Base-by-base conservation (phyloP, 805 yeast genomes). In the Debaryomyces tyrocola region DNA sequence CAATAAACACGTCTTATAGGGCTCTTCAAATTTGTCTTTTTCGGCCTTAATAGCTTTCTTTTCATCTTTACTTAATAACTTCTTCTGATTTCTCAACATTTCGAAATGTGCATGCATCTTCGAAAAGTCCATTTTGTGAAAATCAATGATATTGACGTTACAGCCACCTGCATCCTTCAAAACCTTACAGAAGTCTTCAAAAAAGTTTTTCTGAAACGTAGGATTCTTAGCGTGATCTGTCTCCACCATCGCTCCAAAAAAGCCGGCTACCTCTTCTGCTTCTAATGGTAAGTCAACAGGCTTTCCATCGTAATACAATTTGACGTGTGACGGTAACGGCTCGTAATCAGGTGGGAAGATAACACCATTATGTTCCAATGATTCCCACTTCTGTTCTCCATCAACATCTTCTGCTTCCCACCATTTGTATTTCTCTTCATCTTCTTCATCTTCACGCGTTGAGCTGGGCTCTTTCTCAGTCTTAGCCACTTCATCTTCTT, bases 191-290 rank as follows among this genome's bases (percentile, higher is more conserved):
- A 91, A 91, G 65, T 92, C 98, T 9, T 74, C 62, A 57, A 92
- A 92, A 70, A 92, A 92, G 64, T 92, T 92, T 59, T 83, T 80
- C 53, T 85, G 96, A 64, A 92, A 92, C 0, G 81, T 83, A 0
- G 95, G 90, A 59, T 90, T 92, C 51, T 83, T 78, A 10, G 90
- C 94, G 66, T 92, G 97, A 53, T 92, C 97, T 1, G 90, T 78
- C 53, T 88, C 90, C 37, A 91, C 52, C 81, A 92, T 77, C 5
- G 96, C 96, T 8, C 86, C 98, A 64, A 78, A 92, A 60, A 90
- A 92, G 0, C 97, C 97, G 0, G 97, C 98, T 31, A 92, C 97
- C 65, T 92, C 98, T 67, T 92, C 99, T 2, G 97, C 97, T 46
- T 76, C 87, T 0, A 72, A 68, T 1, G 96, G 92, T 47, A 92